These are phyloP conservation scores for Lathyrus oleraceus DNA, from an alignment of 306 rosid genomes.

Conservation along the genomic window DNA sequence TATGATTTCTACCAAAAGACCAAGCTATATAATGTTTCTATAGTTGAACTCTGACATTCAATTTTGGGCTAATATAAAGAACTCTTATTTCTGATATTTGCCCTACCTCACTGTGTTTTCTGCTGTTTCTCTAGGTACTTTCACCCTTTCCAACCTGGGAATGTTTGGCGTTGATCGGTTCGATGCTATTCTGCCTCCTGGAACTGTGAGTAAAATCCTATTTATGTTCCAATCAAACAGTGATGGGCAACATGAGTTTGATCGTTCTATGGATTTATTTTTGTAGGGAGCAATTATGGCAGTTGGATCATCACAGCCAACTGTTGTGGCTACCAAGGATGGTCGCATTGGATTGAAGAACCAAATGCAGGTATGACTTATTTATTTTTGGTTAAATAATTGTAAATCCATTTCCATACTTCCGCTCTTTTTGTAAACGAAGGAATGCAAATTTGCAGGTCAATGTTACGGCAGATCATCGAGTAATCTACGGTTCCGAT, in stretches of 20 bases:
- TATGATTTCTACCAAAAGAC: constrained; percentile 12
- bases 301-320: constrained; percentile 83
- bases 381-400: constrained; percentile 11
- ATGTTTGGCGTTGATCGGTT: constrained; percentile 98
- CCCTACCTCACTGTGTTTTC: constrained; percentile 12
- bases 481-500: constrained; percentile 91
- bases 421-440: constrained; percentile 34
- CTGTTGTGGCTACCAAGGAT: constrained; percentile 82
- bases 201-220: constrained; percentile 63
- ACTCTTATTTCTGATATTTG: constrained; percentile 23
- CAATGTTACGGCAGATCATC: constrained; percentile 97
- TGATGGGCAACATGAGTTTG: not conserved
- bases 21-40: not conserved
- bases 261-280: constrained; percentile 30
- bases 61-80: not conserved
- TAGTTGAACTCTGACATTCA: constrained; percentile 16
- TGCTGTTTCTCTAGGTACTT: constrained; percentile 64
- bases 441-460: constrained; percentile 55
- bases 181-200: constrained; percentile 96
- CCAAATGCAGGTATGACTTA: constrained; percentile 83
- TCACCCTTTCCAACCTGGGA: constrained; percentile 92
- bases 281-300: constrained; percentile 98
- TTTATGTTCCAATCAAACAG: constrained; percentile 3
- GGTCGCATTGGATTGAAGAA: constrained; percentile 87
- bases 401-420: constrained; percentile 9